Evolutionary conservation across 2,329 filamentous ascomycete species (phyloP).

Genomic region (Fulvia fulva): DNA sequence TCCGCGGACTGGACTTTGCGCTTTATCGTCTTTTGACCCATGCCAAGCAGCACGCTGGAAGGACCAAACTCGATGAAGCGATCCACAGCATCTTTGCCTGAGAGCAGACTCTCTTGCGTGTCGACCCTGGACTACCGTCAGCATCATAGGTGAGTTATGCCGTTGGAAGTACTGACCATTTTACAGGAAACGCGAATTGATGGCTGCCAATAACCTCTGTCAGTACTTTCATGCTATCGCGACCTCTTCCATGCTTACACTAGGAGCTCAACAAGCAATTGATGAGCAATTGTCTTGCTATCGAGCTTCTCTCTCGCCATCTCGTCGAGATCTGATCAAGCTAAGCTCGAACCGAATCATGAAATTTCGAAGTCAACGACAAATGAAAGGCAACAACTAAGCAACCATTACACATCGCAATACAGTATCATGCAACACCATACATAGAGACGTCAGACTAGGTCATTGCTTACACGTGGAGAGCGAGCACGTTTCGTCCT

Average conservation of each 20-base stretch:
- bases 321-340: neutral
- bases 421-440: neutral
- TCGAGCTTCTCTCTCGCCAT: neutral
- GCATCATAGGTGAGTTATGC: neutral
- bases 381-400: neutral
- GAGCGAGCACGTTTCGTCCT: neutral
- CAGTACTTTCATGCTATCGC: neutral
- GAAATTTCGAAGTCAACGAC: neutral
- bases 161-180: conserved; percentile 48
- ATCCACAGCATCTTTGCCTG: conserved; percentile 83
- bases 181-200: conserved; percentile 92
- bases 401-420: neutral
- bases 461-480: neutral
- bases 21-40: neutral
- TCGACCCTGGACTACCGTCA: conserved; percentile 66
- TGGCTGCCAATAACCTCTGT: conserved; percentile 15
- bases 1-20: neutral
- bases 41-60: conserved; percentile 63
- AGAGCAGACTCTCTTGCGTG: conserved; percentile 94
- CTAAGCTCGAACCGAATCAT: neutral
- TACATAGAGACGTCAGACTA: neutral
- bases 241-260: conserved; percentile 58
- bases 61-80: conserved; percentile 95
- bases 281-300: conserved; percentile 70
- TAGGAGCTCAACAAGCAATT: conserved; percentile 92